phyloP scores from a whole-genome alignment of 352 stramenopile species.

The Phytophthora rubi region DNA sequence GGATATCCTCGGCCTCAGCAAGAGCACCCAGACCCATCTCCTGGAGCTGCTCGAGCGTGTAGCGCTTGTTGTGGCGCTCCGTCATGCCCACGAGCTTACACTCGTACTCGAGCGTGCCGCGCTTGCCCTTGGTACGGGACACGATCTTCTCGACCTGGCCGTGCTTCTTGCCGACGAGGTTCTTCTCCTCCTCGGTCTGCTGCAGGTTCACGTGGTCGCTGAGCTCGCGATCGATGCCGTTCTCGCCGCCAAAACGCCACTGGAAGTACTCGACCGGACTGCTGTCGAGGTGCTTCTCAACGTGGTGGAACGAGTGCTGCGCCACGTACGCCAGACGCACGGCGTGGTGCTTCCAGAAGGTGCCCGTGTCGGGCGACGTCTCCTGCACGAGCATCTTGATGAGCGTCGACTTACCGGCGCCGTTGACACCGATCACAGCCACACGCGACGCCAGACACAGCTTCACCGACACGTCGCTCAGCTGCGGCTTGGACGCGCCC shows the following conservation, averaged over 20 bases:
- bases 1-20: constrained; percentile 67
- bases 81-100: constrained; percentile 86
- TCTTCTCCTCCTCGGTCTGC: constrained; percentile 92
- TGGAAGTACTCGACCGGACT: constrained; percentile 98
- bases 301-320: constrained; percentile 98
- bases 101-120: constrained; percentile 87
- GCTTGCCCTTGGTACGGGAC: constrained; percentile 78
- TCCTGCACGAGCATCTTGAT: constrained; percentile 95
- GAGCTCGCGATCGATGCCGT: constrained; percentile 95
- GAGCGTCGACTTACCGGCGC: constrained; percentile 97
- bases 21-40: constrained; percentile 74
- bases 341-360: constrained; percentile 90
- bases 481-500: constrained; percentile 83
- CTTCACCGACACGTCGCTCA: constrained; percentile 94
- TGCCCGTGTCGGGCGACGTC: constrained; percentile 75
- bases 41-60: constrained; percentile 71
- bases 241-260: constrained; percentile 96
- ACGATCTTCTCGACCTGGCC: constrained; percentile 96
- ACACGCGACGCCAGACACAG: constrained; percentile 96
- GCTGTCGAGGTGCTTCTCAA: constrained; percentile 95
- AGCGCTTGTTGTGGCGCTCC: constrained; percentile 71
- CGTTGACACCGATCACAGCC: constrained; percentile 96
- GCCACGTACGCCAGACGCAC: constrained; percentile 96
- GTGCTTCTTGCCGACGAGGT: constrained; percentile 89
- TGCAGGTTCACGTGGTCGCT: constrained; percentile 89